Evolutionary conservation across 129 eudicot species (phyloP), one percentile per base, ranked within the genome.

Genomic region (Silybum marianum): DNA sequence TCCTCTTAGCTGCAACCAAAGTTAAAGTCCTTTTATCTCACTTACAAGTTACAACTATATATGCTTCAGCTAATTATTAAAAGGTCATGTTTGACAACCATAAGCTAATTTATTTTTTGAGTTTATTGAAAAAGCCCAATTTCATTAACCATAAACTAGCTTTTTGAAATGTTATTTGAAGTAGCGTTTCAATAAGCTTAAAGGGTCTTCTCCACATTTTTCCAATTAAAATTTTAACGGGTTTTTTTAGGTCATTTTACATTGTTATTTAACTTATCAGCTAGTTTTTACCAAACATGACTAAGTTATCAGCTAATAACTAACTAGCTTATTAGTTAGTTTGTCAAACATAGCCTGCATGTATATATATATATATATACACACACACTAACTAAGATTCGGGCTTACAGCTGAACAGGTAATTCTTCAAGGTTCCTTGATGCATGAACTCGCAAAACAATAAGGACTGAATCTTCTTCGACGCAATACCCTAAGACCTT

Each of bases 371-470:
- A 32, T 32, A 32, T 32, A 32, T 32, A 32, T 4, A 32, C 6
- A 32, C 6, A 32, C 6, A 32, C 4, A 36, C 74, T 40, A 13
- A 74, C 67, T 81, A 40, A 24, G 68, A 13, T 68, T 26, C 22
- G 1, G 21, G 21, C 85, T 81, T 74, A 81, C 80, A 71, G 19
- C 69, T 21, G 75, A 74, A 81, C 9, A 81, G 75, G 60, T 74
- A 69, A 48, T 48, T 67, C 8, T 48, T 40, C 36, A 81, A 12
- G 79, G 75, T 74, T 74, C 80, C 85, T 28, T 67, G 79, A 46
- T 74, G 75, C 80, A 81, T 81, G 80, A 81, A 81, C 79, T 81
- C 76, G 65, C 74, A 74, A 74, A n/a, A 81, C 70, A 74, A 81
- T 75, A 36, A 81, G 80, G 16, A 74, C 16, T 7, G 8, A 21